phyloP scores from a whole-genome alignment of 2,329 filamentous ascomycete genomes.

The Cryphonectria nitschkei region DNA sequence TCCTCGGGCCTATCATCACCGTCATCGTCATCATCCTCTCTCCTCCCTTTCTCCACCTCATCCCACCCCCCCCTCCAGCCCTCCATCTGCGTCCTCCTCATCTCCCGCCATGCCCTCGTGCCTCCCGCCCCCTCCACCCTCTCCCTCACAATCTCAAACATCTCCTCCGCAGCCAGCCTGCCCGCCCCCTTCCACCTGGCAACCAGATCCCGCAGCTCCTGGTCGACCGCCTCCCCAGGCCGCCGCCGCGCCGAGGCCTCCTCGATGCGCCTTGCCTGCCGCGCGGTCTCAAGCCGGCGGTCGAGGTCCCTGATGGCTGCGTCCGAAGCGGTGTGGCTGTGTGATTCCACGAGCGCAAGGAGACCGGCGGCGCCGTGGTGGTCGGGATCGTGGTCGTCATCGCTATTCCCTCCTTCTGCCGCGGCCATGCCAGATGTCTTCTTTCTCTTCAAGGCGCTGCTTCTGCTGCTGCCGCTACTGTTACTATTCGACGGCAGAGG shows the following conservation, averaged over 20 bases:
- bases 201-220: conserved; percentile 59
- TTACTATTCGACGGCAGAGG: neutral
- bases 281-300: conserved; percentile 39
- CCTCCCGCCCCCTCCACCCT: conserved; percentile 29
- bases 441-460: neutral
- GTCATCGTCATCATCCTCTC: neutral
- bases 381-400: conserved; percentile 16
- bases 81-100: conserved; percentile 26
- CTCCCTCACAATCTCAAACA: conserved; percentile 29
- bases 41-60: neutral
- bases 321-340: conserved; percentile 12
- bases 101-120: conserved; percentile 24
- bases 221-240: conserved; percentile 43
- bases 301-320: conserved; percentile 32
- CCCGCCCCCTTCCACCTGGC: conserved; percentile 64
- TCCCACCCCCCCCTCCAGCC: conserved; percentile 25
- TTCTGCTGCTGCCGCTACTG: neutral
- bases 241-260: conserved; percentile 30
- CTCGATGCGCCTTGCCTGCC: conserved; percentile 57
- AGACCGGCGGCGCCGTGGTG: conserved; percentile 23
- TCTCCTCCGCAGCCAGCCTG: conserved; percentile 62
- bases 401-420: neutral
- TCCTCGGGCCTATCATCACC: neutral
- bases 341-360: conserved; percentile 23
- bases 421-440: neutral